These are phyloP conservation scores for Agrocybe pediades DNA, from an alignment of 768 basidiomycete genomes.

Conservation along the genomic window DNA sequence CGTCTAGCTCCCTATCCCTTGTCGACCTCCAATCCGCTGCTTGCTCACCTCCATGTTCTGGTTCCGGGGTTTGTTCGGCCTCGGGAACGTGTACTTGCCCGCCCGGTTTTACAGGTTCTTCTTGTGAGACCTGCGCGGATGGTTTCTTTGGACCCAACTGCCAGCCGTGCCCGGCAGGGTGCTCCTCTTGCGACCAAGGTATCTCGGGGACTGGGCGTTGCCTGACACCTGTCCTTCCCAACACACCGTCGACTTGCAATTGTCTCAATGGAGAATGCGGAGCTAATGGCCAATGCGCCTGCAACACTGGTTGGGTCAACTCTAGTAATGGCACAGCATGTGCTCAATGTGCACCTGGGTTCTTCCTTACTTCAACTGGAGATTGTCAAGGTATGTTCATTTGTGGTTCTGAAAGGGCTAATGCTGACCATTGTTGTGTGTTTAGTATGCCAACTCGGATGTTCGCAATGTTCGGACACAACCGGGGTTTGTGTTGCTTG, in stretches of 20 bases:
- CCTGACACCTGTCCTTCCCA: conserved; percentile 47
- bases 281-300: conserved; percentile 67
- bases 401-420: background rate
- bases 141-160: conserved; percentile 81
- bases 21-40: conserved; percentile 70
- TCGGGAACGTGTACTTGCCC: conserved; percentile 74
- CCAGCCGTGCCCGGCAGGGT: conserved; percentile 67
- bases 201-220: conserved; percentile 79
- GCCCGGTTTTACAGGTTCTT: conserved; percentile 72
- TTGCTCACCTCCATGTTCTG: conserved; percentile 77
- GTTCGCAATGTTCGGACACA: conserved; percentile 64
- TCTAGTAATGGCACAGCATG: conserved; percentile 76
- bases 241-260: conserved; percentile 70
- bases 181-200: conserved; percentile 76
- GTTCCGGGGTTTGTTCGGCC: conserved; percentile 69
- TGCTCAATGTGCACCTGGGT: conserved; percentile 72
- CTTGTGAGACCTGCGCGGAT: conserved; percentile 75
- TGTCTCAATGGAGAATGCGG: conserved; percentile 83
- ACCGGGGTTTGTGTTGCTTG: conserved; percentile 76
- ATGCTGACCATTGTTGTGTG: conserved; percentile 6
- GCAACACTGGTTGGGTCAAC: conserved; percentile 76
- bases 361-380: conserved; percentile 69
- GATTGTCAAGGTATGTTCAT: conserved; percentile 66
- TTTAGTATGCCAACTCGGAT: conserved; percentile 73
- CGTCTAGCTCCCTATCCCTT: conserved; percentile 54